phyloP scores from a whole-genome alignment of 2,329 filamentous ascomycete species.

The Incumbomyces lentus region DNA sequence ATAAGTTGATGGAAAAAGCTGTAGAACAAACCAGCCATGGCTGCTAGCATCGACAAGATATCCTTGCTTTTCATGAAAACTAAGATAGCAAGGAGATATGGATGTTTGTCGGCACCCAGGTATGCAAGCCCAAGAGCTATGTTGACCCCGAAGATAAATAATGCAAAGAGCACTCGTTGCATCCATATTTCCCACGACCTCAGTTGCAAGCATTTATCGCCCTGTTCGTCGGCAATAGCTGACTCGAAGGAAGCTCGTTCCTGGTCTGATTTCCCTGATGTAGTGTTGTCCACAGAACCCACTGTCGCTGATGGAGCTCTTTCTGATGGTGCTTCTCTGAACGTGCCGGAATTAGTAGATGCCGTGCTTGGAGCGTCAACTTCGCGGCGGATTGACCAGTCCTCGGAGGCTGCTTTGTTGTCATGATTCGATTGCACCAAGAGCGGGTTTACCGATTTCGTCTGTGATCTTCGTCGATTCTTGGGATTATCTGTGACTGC shows the following conservation, averaged over 20 bases:
- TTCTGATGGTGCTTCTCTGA: too few relatives aligned
- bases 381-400: too few relatives aligned
- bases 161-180: background rate
- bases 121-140: background rate
- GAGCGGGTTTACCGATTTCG: too few relatives aligned
- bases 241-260: background rate
- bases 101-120: background rate
- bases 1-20: constrained; percentile 1
- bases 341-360: too few relatives aligned
- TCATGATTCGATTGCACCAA: too few relatives aligned
- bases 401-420: too few relatives aligned
- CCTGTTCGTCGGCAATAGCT: background rate
- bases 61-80: constrained; percentile 12
- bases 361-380: too few relatives aligned
- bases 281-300: too few relatives aligned
- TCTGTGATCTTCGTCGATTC: too few relatives aligned
- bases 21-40: background rate
- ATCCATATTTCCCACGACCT: background rate
- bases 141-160: background rate
- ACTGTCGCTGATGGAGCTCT: too few relatives aligned
- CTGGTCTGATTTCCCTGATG: background rate
- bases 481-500: too few relatives aligned
- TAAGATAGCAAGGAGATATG: constrained; percentile 2
- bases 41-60: constrained; percentile 6
- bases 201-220: background rate